phyloP scores from a whole-genome alignment of 2,329 filamentous ascomycete genomes.

The Lithohypha guttulata region DNA sequence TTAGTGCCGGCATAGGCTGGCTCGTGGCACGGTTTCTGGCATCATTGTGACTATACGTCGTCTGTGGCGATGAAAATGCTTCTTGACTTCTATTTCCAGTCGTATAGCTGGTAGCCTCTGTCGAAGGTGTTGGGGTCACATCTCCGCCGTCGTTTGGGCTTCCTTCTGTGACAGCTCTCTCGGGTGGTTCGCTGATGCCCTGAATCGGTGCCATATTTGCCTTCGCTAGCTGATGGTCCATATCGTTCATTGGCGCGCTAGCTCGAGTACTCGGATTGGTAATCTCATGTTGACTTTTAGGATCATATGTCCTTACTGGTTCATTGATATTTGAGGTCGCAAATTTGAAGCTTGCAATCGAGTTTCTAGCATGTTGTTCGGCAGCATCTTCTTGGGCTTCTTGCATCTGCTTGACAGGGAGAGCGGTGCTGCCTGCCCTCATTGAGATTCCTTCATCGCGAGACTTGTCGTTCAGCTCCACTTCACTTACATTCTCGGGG shows the following conservation, averaged over 20 bases:
- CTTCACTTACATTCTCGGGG: neutral
- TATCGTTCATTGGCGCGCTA: constrained; percentile 14
- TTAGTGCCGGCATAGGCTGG: constrained; percentile 13
- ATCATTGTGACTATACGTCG: constrained; percentile 14
- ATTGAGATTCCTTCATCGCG: constrained; percentile 18
- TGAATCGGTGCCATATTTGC: constrained; percentile 3
- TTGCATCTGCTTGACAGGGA: constrained; percentile 8
- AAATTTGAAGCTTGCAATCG: constrained; percentile 17
- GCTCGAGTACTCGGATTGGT: constrained; percentile 12
- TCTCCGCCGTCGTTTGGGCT: constrained; percentile 9
- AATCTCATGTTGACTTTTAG: constrained; percentile 11
- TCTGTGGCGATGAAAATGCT: constrained; percentile 11
- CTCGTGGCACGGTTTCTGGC: constrained; percentile 16
- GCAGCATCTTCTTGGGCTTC: constrained; percentile 9
- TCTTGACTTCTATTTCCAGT: constrained; percentile 12
- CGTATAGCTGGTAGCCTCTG: constrained; percentile 14
- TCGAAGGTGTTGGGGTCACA: constrained; percentile 15
- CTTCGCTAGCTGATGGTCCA: constrained; percentile 6
- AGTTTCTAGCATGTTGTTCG: constrained; percentile 10
- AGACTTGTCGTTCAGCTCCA: constrained; percentile 12
- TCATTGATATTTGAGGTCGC: constrained; percentile 17
- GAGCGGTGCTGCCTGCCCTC: constrained; percentile 18
- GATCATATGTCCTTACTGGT: constrained; percentile 18
- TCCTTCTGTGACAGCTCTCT: neutral
- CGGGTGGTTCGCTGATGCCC: neutral